These are phyloP conservation scores for Tolypocladium capitatum DNA, from an alignment of 2,329 filamentous ascomycete genomes.

Conservation along the genomic window DNA sequence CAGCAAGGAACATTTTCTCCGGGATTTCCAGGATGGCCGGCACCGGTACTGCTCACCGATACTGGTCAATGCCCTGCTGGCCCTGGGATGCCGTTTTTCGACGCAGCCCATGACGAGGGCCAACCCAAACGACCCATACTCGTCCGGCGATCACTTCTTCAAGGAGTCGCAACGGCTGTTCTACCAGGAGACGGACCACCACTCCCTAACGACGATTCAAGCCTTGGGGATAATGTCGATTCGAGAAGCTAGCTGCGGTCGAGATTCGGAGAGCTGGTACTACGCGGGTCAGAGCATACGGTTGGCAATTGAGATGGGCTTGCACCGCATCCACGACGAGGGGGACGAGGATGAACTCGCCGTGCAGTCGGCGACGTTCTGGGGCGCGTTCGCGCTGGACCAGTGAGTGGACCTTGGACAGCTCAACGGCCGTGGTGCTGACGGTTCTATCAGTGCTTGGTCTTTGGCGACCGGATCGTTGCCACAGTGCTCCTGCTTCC, in stretches of 20 bases:
- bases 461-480: constrained; percentile 50
- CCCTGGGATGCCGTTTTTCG: constrained; percentile 56
- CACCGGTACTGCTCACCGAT: constrained; percentile 55
- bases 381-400: constrained; percentile 49
- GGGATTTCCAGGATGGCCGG: constrained; percentile 48
- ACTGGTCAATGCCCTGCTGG: constrained; percentile 51
- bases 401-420: constrained; percentile 33
- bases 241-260: constrained; percentile 57
- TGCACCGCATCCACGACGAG: constrained; percentile 41
- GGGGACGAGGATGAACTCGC: constrained; percentile 42
- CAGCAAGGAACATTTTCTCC: constrained; percentile 57
- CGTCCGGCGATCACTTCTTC: constrained; percentile 63
- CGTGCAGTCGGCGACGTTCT: constrained; percentile 46
- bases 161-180: constrained; percentile 52
- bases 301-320: constrained; percentile 57
- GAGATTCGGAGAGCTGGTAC: constrained; percentile 61
- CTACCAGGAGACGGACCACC: constrained; percentile 41
- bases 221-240: constrained; percentile 66
- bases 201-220: constrained; percentile 58
- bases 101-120: constrained; percentile 49
- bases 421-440: constrained; percentile 6
- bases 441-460: constrained; percentile 38
- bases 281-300: constrained; percentile 61
- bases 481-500: constrained; percentile 45
- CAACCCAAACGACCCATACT: constrained; percentile 47